Conservation (phyloP, 2,329 filamentous ascomycete species). For the Dichotomopilus funicola region DNA sequence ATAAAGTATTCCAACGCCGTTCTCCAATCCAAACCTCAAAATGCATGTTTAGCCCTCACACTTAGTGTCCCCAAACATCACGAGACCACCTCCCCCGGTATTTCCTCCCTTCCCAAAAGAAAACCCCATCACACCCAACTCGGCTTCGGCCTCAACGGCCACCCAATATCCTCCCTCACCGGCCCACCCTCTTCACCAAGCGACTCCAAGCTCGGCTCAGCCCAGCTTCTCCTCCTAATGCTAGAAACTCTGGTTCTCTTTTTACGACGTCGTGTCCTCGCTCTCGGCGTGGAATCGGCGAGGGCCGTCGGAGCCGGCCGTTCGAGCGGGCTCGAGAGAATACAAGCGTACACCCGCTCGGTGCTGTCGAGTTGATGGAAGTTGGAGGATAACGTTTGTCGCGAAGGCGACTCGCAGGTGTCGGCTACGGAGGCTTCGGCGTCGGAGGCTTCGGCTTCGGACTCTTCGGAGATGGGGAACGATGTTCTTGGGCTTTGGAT, state of each 20-base stretch:
- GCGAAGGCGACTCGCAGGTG: neutral
- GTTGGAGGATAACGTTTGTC: too few relatives aligned
- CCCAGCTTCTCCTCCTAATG: too few relatives aligned
- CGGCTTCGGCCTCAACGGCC: conserved; percentile 15
- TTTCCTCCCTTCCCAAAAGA: too few relatives aligned
- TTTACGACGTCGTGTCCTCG: neutral
- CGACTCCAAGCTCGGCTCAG: too few relatives aligned
- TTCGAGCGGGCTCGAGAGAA: conserved; percentile 16
- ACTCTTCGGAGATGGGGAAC: neutral
- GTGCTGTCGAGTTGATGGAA: conserved; percentile 12
- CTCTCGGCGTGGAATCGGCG: neutral
- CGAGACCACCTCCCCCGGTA: too few relatives aligned
- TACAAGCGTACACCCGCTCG: conserved; percentile 16
- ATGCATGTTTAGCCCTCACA: too few relatives aligned
- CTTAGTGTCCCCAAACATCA: too few relatives aligned
- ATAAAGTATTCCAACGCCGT: too few relatives aligned
- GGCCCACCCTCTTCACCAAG: neutral
- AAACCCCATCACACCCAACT: neutral
- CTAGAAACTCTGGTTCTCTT: neutral
- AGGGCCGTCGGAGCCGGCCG: neutral
- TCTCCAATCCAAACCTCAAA: too few relatives aligned
- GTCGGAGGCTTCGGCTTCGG: neutral
- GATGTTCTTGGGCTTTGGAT: neutral
- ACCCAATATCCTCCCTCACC: conserved; percentile 12
- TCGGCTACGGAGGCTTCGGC: neutral